Evolutionary conservation across 208 protist genomes (phyloP).

Genomic region (Trypanosoma vivax): DNA sequence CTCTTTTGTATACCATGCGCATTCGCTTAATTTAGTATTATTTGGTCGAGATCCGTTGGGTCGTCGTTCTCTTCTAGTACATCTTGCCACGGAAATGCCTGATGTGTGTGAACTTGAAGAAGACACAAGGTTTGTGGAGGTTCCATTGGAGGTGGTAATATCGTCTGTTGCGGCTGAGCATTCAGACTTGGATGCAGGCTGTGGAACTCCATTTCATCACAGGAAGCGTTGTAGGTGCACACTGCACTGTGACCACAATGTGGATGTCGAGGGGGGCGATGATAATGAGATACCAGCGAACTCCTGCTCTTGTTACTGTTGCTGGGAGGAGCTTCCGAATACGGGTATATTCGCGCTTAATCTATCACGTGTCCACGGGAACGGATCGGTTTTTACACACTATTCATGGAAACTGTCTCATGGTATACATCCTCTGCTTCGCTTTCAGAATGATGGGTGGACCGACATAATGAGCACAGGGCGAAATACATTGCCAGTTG

Average conservation of each 20-base stretch:
- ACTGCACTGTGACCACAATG: slow-evolving; percentile 4
- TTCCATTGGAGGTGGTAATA: slow-evolving; percentile 57
- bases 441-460: slow-evolving; percentile 33
- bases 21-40: slow-evolving; percentile 48
- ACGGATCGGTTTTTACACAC: slow-evolving; percentile 9
- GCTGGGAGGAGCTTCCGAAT: slow-evolving; percentile 65
- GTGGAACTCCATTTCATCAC: neutral
- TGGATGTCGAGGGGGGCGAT: neutral
- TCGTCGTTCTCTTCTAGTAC: slow-evolving; percentile 73
- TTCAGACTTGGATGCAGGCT: neutral
- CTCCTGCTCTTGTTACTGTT: slow-evolving; percentile 6
- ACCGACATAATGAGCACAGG: slow-evolving; percentile 40
- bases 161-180: slow-evolving; percentile 68
- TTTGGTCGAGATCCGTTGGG: slow-evolving; percentile 89
- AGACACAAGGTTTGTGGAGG: neutral
- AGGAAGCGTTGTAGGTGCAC: slow-evolving; percentile 7
- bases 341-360: slow-evolving; percentile 47
- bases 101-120: neutral
- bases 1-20: slow-evolving; percentile 73
- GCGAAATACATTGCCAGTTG: neutral
- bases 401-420: slow-evolving; percentile 26
- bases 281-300: neutral
- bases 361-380: slow-evolving; percentile 4
- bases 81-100: slow-evolving; percentile 13
- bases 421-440: slow-evolving; percentile 28